Percentiles rank a stretch among this genome's conserved stretches.
Evolutionary conservation across 768 basidiomycete species (phyloP).

Genomic region (Naganishia vishniacii): DNA sequence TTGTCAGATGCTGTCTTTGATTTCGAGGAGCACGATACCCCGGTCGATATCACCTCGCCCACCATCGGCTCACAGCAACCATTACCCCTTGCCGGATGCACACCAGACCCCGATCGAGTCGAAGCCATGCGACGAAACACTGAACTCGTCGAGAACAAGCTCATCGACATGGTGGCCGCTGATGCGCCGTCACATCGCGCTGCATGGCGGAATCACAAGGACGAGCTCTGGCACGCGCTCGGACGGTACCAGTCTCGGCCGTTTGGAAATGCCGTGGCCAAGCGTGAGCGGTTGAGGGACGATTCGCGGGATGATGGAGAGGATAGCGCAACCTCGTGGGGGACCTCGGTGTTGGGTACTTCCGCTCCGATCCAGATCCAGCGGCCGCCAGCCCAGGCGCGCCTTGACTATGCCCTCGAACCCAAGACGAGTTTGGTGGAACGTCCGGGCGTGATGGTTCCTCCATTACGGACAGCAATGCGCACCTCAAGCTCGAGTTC

Average conservation of each 20-base stretch:
- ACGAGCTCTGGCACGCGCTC: constrained; percentile 27
- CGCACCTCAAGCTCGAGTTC: background rate
- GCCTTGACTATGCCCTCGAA: constrained; percentile 21
- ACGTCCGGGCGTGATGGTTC: constrained; percentile 40
- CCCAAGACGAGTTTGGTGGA: constrained; percentile 44
- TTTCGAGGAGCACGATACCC: constrained; percentile 44
- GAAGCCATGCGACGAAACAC: constrained; percentile 22
- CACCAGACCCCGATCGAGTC: constrained; percentile 8
- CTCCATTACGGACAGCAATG: constrained; percentile 40
- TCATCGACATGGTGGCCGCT: constrained; percentile 43
- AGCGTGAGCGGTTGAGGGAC: background rate
- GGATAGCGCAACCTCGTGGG: constrained; percentile 25
- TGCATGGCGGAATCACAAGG: constrained; percentile 36
- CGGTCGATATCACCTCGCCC: background rate
- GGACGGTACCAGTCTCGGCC: background rate
- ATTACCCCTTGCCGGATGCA: background rate
- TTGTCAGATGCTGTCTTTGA: constrained; percentile 41
- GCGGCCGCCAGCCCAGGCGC: constrained; percentile 26
- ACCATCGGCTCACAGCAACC: background rate
- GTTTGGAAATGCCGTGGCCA: background rate
- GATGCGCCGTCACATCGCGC: constrained; percentile 45
- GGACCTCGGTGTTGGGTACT: constrained; percentile 31
- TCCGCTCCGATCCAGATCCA: constrained; percentile 43
- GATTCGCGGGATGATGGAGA: constrained; percentile 5
- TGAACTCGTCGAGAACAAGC: constrained; percentile 40